phyloP scores from a whole-genome alignment of 306 rosid genomes.

The Quercus dentata region DNA sequence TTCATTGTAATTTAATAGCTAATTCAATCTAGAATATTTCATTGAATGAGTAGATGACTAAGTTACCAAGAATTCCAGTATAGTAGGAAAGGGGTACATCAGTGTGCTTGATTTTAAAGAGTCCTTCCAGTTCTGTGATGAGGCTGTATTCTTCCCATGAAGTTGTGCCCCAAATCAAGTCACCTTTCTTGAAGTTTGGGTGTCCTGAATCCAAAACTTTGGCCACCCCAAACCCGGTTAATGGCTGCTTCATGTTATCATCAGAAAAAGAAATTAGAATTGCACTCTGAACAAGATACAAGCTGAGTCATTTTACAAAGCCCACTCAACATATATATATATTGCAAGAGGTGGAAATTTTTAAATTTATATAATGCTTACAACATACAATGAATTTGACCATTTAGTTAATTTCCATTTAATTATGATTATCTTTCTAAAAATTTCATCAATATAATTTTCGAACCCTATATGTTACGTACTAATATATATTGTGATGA shows the following conservation, averaged over 20 bases:
- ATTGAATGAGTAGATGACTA: background rate
- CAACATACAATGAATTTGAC: too few relatives aligned
- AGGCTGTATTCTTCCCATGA: constrained; percentile 53
- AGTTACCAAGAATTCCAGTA: constrained; percentile 26
- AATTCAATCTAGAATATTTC: background rate
- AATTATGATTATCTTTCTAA: too few relatives aligned
- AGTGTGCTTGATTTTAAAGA: constrained; percentile 40
- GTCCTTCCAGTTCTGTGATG: constrained; percentile 18
- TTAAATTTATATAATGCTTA: too few relatives aligned
- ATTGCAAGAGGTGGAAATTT: too few relatives aligned
- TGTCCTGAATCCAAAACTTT: constrained; percentile 45
- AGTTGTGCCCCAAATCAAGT: constrained; percentile 44
- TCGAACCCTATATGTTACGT: too few relatives aligned
- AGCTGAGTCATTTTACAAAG: background rate
- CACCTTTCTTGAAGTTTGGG: constrained; percentile 44
- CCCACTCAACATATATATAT: too few relatives aligned
- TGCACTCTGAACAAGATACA: background rate
- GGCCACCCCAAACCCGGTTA: constrained; percentile 40
- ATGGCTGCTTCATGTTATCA: background rate
- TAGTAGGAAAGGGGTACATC: constrained; percentile 48
- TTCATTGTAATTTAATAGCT: background rate
- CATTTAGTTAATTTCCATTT: too few relatives aligned
- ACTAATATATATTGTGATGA: too few relatives aligned
- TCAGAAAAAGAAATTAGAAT: background rate
- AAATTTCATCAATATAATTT: too few relatives aligned